Conservation (phyloP, 2,329 filamentous ascomycete species). For the Scedosporium aurantiacum region DNA sequence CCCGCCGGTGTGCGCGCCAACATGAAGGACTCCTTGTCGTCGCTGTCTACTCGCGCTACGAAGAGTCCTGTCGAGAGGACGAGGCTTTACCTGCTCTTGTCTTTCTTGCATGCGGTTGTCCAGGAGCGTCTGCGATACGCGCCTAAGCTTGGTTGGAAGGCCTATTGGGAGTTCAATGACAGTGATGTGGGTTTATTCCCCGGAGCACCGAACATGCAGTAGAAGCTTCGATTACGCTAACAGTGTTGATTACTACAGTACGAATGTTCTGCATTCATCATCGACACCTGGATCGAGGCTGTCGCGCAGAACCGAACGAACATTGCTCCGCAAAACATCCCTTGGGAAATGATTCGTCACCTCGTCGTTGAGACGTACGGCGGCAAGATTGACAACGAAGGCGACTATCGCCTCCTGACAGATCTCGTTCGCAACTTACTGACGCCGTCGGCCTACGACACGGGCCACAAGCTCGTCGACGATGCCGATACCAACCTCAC, state of each 20-base stretch:
- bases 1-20: constrained; percentile 93
- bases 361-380: constrained; percentile 92
- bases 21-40: constrained; percentile 94
- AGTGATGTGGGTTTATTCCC: constrained; percentile 66
- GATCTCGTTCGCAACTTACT: constrained; percentile 67
- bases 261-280: constrained; percentile 91
- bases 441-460: constrained; percentile 82
- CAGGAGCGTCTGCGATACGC: constrained; percentile 93
- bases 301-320: constrained; percentile 80
- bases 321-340: constrained; percentile 84
- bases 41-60: constrained; percentile 61
- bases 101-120: constrained; percentile 89
- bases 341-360: constrained; percentile 90
- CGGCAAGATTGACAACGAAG: constrained; percentile 90
- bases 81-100: constrained; percentile 79
- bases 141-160: constrained; percentile 90
- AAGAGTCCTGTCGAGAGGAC: constrained; percentile 86
- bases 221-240: constrained; percentile 10
- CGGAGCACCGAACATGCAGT: not conserved
- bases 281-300: constrained; percentile 85
- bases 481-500: constrained; percentile 51
- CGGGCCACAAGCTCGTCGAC: constrained; percentile 80
- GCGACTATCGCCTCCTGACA: constrained; percentile 65
- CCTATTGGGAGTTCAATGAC: constrained; percentile 99
- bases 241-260: constrained; percentile 45